A percentile compares a stretch with the other conserved stretches of the same genome.
Evolutionary conservation across 139 green algal species (phyloP).

Genomic region (Chlamydomonas sp.): DNA sequence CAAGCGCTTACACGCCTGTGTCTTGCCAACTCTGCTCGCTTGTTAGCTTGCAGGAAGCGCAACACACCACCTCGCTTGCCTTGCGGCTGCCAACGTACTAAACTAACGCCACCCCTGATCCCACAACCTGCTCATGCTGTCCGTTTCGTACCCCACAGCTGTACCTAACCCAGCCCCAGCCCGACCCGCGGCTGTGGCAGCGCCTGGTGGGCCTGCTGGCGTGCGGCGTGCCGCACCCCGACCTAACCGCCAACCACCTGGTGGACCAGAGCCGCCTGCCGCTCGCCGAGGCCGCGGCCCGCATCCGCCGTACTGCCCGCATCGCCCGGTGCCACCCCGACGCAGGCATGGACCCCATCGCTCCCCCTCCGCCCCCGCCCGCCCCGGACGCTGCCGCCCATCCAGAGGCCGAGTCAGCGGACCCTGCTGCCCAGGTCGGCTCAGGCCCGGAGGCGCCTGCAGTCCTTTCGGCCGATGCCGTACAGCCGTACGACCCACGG

Average conservation of each 20-base stretch:
- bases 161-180: not conserved
- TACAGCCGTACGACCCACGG: not conserved
- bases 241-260: constrained; percentile 12
- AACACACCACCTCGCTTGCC: no score
- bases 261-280: constrained; percentile 26
- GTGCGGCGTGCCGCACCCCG: constrained; percentile 46
- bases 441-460: not conserved
- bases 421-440: no score
- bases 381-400: no score
- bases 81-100: no score
- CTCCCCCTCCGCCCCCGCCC: not conserved
- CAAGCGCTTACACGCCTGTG: no score
- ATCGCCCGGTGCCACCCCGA: not conserved
- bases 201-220: constrained; percentile 47
- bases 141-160: not conserved
- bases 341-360: not conserved
- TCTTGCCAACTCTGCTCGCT: no score
- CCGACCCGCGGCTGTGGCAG: constrained; percentile 52
- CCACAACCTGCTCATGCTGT: not conserved
- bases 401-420: no score
- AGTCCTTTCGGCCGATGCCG: not conserved
- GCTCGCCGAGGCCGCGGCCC: constrained; percentile 6
- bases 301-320: not conserved
- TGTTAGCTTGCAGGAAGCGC: no score
- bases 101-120: not conserved